Evolutionary conservation across 768 basidiomycete species (phyloP), one percentile per base, ranked within the genome.

Genomic region (Termitomyces bulborhizus): DNA sequence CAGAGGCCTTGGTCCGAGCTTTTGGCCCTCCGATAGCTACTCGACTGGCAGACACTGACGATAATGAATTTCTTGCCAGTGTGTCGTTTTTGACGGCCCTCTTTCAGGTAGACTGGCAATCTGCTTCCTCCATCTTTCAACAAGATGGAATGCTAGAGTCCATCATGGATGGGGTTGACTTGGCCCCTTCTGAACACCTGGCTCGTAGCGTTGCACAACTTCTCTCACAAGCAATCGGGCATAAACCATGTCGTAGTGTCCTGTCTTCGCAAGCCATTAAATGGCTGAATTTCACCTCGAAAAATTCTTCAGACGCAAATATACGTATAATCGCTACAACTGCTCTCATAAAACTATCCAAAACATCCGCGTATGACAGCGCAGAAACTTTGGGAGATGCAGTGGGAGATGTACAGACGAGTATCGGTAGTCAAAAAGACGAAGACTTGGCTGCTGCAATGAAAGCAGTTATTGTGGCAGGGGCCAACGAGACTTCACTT

Each of bases 91-190:
- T 93, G 47, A 73, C 79, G n/a, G 90, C 89, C 0, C 72, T 95
- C 18, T 91, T 93, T 63, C 90, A 93, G 65, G 82, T 93, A n/a
- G 90, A 92, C 60, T 79, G 83, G 69, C 71, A 77, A 50, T 72
- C 82, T 1, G 92, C 89, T 9, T 74, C 84, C 9, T 61, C 75
- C 24, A 82, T 95, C 51, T 83, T 93, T 54, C 68, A 72, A 37
- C 73, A 76, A 48, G 85, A 90, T 56, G 85, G 83, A 3, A 66
- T 86, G 15, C 61, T 85, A 32, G 83, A 88, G 39, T 77, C 78
- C 44, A 69, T 93, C 50, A 75, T 82, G 64, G 90, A 93, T 63
- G 76, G 78, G 13, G 76, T 86, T 26, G 92, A 95, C 57, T 69
- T 89, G n/a, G 73, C 72, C 44, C 73, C 81, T 2, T 76, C 77